These are phyloP conservation scores for Persicaria tinctoria DNA, from an alignment of 148 eudicot genomes.

Conservation along the genomic window DNA sequence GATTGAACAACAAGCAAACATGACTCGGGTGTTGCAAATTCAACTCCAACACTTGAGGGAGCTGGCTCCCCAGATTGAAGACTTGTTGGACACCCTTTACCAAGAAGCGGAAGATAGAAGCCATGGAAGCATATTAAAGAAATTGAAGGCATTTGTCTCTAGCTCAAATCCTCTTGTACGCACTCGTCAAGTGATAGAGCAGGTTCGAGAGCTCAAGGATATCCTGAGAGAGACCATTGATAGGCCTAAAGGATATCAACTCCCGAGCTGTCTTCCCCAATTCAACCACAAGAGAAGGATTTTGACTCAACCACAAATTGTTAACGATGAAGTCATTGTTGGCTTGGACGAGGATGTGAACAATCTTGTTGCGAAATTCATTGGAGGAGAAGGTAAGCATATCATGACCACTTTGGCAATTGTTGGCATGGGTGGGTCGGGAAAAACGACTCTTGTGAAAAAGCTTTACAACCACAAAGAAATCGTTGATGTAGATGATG, in stretches of 20 bases:
- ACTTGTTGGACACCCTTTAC: background rate
- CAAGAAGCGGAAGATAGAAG: slow-evolving; percentile 2
- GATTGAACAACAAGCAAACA: background rate
- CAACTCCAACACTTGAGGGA: slow-evolving; percentile 8
- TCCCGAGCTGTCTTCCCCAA: background rate
- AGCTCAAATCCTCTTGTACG: background rate
- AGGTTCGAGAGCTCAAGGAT: background rate
- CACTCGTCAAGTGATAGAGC: background rate
- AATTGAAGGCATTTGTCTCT: background rate
- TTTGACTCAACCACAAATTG: background rate
- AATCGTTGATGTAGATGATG: too few species aligned
- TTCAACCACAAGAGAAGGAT: background rate
- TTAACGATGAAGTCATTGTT: background rate
- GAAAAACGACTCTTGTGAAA: slow-evolving; percentile 23
- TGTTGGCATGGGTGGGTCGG: slow-evolving; percentile 20
- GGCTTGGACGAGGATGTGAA: slow-evolving; percentile 2
- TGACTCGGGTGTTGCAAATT: background rate
- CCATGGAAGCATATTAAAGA: slow-evolving; percentile 6
- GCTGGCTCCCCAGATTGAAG: background rate
- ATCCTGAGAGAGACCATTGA: background rate
- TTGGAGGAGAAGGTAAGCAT: background rate
- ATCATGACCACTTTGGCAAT: slow-evolving; percentile 6
- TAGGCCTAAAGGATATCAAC: slow-evolving; percentile 2
- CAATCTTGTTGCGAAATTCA: background rate
- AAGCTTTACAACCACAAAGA: slow-evolving; percentile 11